Conservation (phyloP, 1,284 basidiomycete species). For the Cryptococcus jaspeensis region DNA sequence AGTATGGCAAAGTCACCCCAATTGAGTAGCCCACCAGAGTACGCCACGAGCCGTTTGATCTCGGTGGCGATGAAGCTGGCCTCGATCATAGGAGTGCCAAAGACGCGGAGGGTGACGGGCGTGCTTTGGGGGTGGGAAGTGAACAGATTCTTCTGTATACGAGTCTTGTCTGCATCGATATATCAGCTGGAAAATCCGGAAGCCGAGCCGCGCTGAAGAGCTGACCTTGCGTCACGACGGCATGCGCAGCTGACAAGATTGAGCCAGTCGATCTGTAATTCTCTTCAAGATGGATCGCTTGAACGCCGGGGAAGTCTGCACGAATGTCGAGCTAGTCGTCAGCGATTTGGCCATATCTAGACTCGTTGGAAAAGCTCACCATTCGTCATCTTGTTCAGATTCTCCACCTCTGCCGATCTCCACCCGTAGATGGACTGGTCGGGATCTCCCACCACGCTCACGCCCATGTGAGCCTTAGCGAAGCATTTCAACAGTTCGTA, state of each 20-base stretch:
- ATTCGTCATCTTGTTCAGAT: constrained; percentile 71
- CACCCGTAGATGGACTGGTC: constrained; percentile 93
- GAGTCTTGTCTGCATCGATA: constrained; percentile 67
- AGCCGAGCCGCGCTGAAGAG: not conserved
- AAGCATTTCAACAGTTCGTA: constrained; percentile 80
- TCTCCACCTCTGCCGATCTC: constrained; percentile 78
- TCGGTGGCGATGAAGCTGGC: constrained; percentile 72
- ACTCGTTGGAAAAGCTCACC: constrained; percentile 54
- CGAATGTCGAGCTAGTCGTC: not conserved
- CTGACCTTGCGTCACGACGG: constrained; percentile 77
- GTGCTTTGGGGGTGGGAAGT: constrained; percentile 67
- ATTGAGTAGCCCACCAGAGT: constrained; percentile 67
- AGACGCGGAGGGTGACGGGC: constrained; percentile 55
- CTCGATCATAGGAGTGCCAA: constrained; percentile 55
- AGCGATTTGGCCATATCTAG: too few relatives aligned
- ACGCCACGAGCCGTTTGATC: constrained; percentile 72
- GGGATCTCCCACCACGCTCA: constrained; percentile 88
- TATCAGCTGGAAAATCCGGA: not conserved
- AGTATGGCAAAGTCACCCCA: constrained; percentile 78
- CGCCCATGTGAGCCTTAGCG: constrained; percentile 58
- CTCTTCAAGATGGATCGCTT: constrained; percentile 75
- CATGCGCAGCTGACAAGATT: constrained; percentile 72
- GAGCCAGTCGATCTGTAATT: constrained; percentile 83
- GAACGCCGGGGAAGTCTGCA: constrained; percentile 64
- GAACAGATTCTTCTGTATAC: constrained; percentile 72